These are phyloP conservation scores for Mortierella sp. DNA, from an alignment of 371 early-diverging fungal genomes.

Conservation along the genomic window DNA sequence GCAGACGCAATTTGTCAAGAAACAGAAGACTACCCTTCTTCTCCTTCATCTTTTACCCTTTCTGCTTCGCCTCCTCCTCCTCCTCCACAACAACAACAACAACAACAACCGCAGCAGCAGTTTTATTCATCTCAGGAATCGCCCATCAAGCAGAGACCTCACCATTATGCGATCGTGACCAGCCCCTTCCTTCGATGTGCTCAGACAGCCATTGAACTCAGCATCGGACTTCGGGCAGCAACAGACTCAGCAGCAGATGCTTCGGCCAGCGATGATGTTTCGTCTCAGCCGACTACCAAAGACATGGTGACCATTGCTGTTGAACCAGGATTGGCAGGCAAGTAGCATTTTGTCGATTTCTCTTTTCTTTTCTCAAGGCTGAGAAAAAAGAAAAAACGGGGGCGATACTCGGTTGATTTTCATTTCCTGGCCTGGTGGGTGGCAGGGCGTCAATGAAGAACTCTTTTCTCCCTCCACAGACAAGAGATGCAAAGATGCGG, in stretches of 20 bases:
- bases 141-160: constrained; percentile 7
- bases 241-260: neutral
- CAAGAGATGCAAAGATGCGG: too few species aligned
- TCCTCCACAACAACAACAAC: neutral
- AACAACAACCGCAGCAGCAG: neutral
- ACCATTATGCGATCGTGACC: constrained; percentile 51
- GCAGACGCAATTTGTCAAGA: neutral
- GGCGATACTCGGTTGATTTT: neutral
- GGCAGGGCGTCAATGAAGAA: too few species aligned
- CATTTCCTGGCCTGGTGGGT: too few species aligned
- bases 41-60: too few species aligned
- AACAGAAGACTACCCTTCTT: neutral
- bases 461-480: too few species aligned
- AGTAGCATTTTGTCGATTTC: too few species aligned
- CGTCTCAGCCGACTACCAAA: neutral
- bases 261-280: too few species aligned
- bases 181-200: constrained; percentile 50
- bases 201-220: constrained; percentile 48
- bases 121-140: neutral
- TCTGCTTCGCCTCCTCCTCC: too few species aligned
- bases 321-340: constrained; percentile 39
- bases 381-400: neutral
- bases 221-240: constrained; percentile 29
- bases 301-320: constrained; percentile 37
- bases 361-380: too few species aligned